phyloP scores from a whole-genome alignment of 2,329 filamentous ascomycete species.

The Emericellopsis cladophorae region DNA sequence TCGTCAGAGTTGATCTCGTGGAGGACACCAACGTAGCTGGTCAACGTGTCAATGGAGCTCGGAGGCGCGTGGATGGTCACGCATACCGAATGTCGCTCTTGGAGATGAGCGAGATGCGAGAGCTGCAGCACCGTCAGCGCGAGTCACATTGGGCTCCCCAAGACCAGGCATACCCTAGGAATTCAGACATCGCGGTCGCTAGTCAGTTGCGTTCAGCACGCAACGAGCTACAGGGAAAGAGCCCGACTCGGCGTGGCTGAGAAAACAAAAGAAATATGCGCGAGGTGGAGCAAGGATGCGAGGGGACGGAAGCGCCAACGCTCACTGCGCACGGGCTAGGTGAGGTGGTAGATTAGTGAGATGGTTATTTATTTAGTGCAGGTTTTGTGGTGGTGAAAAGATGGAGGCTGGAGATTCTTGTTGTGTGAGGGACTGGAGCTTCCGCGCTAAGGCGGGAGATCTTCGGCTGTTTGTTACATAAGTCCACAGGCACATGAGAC shows the following conservation, averaged over 20 bases:
- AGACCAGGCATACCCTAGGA: conserved; percentile 35
- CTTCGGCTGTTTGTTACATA: neutral
- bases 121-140: conserved; percentile 36
- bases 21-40: conserved; percentile 85
- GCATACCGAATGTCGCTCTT: conserved; percentile 88
- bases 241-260: neutral
- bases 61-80: neutral
- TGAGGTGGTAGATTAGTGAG: neutral
- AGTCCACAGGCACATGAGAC: neutral
- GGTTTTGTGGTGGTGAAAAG: conserved; percentile 2
- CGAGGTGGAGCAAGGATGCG: neutral
- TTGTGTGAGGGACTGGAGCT: neutral
- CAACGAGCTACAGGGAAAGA: conserved; percentile 15
- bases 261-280: neutral
- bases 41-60: conserved; percentile 18
- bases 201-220: conserved; percentile 27
- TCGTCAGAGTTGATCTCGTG: conserved; percentile 98
- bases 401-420: neutral
- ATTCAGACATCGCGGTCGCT: conserved; percentile 41
- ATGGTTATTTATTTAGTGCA: neutral
- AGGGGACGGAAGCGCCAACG: neutral
- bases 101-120: conserved; percentile 91
- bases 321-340: conserved; percentile 1
- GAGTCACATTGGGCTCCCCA: conserved; percentile 35
- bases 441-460: conserved; percentile 4